Percentiles rank a stretch among this genome's conserved stretches.
Conservation (phyloP, 1,139 yeast species). For the Hyphopichia khmerensis region DNA sequence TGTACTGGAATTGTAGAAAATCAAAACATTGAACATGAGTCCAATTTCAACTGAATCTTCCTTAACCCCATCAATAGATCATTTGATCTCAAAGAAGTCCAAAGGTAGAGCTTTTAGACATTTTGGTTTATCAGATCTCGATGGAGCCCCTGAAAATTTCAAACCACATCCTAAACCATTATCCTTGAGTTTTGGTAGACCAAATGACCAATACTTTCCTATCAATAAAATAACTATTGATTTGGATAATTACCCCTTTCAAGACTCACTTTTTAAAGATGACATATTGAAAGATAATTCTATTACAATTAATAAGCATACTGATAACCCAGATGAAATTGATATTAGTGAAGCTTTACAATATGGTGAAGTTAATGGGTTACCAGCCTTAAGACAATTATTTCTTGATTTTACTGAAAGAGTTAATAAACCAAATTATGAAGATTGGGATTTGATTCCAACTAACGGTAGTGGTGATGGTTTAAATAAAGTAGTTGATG, state of each 20-base stretch:
- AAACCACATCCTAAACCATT: conserved; percentile 46
- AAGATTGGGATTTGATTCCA: conserved; percentile 52
- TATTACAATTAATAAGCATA: conserved; percentile 19
- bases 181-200: conserved; percentile 54
- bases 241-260: conserved; percentile 46
- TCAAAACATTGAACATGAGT: too few relatives aligned
- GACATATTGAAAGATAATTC: not conserved
- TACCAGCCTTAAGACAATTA: conserved; percentile 41
- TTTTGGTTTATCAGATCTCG: conserved; percentile 16
- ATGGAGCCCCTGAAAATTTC: conserved; percentile 38
- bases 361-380: conserved; percentile 45
- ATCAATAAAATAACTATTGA: conserved; percentile 48
- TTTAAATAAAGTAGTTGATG: conserved; percentile 56
- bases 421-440: conserved; percentile 50
- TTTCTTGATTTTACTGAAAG: conserved; percentile 38
- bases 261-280: conserved; percentile 15
- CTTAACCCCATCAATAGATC: conserved; percentile 5
- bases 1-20: too few relatives aligned
- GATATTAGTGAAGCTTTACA: conserved; percentile 49
- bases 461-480: conserved; percentile 73
- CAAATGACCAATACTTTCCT: conserved; percentile 61
- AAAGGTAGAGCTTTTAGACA: conserved; percentile 22
- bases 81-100: conserved; percentile 33
- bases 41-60: not conserved
- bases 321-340: conserved; percentile 31